A percentile compares a stretch with the other conserved stretches of the same genome.
Evolutionary conservation across 129 eudicot genomes (phyloP).

Genomic region (Artemisia argyi): DNA sequence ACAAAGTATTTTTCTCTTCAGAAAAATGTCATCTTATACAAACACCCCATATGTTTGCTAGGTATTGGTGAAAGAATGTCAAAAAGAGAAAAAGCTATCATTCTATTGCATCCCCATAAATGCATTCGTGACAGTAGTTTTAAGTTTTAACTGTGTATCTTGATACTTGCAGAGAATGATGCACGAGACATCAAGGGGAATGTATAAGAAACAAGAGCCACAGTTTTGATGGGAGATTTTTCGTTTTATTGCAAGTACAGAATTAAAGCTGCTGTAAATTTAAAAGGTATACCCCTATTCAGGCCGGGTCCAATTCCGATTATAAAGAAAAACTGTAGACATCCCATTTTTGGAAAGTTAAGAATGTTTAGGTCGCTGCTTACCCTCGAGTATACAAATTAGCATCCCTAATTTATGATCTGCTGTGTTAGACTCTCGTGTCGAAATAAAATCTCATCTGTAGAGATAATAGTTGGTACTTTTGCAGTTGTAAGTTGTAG

Average conservation of each 20-base stretch:
- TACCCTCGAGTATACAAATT: constrained; percentile 18
- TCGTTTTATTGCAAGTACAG: constrained; percentile 30
- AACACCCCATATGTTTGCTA: too few relatives aligned
- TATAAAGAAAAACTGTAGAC: constrained; percentile 12
- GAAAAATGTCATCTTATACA: neutral
- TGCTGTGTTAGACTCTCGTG: constrained; percentile 21
- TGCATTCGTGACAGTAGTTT: too few relatives aligned
- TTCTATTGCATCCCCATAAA: too few relatives aligned
- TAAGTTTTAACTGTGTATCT: neutral
- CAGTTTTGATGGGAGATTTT: constrained; percentile 23
- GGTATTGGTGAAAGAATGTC: too few relatives aligned
- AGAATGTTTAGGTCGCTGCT: constrained; percentile 25
- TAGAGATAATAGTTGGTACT: constrained; percentile 23
- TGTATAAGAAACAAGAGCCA: constrained; percentile 41
- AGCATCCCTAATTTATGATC: constrained; percentile 4
- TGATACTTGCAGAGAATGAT: constrained; percentile 30
- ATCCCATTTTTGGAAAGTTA: constrained; percentile 29
- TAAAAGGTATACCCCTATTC: constrained; percentile 17
- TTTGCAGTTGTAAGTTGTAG: constrained; percentile 1
- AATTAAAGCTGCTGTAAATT: constrained; percentile 32
- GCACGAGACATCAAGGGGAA: constrained; percentile 30
- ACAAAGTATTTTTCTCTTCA: neutral
- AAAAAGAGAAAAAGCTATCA: too few relatives aligned
- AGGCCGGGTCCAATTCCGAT: constrained; percentile 20
- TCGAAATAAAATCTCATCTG: constrained; percentile 14